Conservation (phyloP, 2,329 filamentous ascomycete species). For the Orbilia quercus region DNA sequence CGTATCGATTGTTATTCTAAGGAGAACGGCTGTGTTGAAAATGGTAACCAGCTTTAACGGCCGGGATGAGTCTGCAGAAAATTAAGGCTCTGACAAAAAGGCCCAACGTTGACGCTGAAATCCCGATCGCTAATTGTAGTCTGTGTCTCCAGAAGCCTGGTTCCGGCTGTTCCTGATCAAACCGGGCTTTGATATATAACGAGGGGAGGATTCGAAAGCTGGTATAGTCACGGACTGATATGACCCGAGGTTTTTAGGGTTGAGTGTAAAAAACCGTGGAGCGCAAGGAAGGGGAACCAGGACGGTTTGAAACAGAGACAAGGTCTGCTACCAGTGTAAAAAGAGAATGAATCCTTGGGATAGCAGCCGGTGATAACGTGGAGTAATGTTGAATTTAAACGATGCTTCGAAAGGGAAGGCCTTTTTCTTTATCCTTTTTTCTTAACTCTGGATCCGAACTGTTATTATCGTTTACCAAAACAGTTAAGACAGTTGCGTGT, state of each 20-base stretch:
- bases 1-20: conserved; percentile 10
- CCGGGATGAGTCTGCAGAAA: neutral
- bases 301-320: conserved; percentile 45
- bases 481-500: conserved; percentile 37
- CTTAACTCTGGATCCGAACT: conserved; percentile 42
- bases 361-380: conserved; percentile 54
- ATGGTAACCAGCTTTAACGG: conserved; percentile 6
- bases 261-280: conserved; percentile 35
- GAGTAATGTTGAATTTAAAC: conserved; percentile 53
- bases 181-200: conserved; percentile 27
- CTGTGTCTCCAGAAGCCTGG: conserved; percentile 12
- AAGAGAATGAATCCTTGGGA: neutral
- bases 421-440: too few relatives aligned
- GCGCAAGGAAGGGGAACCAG: conserved; percentile 46
- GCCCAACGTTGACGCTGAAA: conserved; percentile 16
- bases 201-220: conserved; percentile 35
- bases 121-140: conserved; percentile 9
- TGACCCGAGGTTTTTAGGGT: conserved; percentile 46
- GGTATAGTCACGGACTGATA: conserved; percentile 54
- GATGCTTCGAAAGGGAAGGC: conserved; percentile 41
- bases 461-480: conserved; percentile 31
- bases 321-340: conserved; percentile 46
- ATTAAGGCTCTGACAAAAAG: neutral
- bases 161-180: conserved; percentile 5
- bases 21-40: conserved; percentile 17